A percentile compares a stretch with the other conserved stretches of the same genome.
phyloP scores from a whole-genome alignment of 2,329 filamentous ascomycete species.

The Myriosclerotinia scirpicola region DNA sequence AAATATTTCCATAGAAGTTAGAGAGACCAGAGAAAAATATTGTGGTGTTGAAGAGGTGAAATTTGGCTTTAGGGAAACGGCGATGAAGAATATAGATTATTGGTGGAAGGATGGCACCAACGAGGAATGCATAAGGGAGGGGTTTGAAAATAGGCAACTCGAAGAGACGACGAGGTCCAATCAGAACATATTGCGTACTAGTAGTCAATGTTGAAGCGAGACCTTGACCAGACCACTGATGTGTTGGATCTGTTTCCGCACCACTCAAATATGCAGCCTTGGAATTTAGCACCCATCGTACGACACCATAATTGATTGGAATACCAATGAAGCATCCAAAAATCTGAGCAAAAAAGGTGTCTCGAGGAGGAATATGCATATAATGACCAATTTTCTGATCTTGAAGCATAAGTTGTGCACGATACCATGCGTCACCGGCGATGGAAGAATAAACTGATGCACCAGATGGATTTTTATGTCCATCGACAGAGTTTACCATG shows the following conservation, averaged over 20 bases:
- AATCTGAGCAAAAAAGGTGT: slow-evolving; percentile 61
- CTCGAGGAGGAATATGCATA: slow-evolving; percentile 59
- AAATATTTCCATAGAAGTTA: slow-evolving; percentile 61
- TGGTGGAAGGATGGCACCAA: slow-evolving; percentile 49
- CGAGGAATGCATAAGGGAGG: slow-evolving; percentile 55
- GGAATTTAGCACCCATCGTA: slow-evolving; percentile 58
- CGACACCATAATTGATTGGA: slow-evolving; percentile 60
- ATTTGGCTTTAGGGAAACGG: slow-evolving; percentile 50
- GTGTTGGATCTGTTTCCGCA: slow-evolving; percentile 50
- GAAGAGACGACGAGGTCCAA: slow-evolving; percentile 54
- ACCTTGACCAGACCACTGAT: slow-evolving; percentile 61
- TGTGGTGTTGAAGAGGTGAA: slow-evolving; percentile 60
- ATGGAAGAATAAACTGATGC: slow-evolving; percentile 59
- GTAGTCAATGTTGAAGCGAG: slow-evolving; percentile 53
- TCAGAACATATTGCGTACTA: slow-evolving; percentile 60
- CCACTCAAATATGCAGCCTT: slow-evolving; percentile 58
- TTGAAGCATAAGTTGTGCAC: slow-evolving; percentile 58
- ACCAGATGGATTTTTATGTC: slow-evolving; percentile 57
- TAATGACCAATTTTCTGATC: slow-evolving; percentile 66
- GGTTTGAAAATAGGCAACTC: slow-evolving; percentile 48
- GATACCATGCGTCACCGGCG: slow-evolving; percentile 61
- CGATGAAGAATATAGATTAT: slow-evolving; percentile 53
- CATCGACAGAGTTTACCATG: slow-evolving; percentile 54
- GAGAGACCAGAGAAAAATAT: slow-evolving; percentile 59
- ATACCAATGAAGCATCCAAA: slow-evolving; percentile 59